Conservation (phyloP, 495 filamentous ascomycete species). For the Xylaria intraflava region DNA sequence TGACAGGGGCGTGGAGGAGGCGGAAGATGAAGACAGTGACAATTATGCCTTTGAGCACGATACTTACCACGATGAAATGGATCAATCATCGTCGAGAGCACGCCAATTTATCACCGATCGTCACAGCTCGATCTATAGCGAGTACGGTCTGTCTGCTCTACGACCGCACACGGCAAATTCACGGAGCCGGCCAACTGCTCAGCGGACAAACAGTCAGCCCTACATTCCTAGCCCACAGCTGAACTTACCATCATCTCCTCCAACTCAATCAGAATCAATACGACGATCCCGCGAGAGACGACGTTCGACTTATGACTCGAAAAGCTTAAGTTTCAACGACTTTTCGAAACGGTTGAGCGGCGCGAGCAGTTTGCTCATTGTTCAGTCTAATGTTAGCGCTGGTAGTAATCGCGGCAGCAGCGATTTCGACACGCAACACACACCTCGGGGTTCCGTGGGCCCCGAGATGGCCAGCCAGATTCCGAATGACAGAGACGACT, state of each 20-base stretch:
- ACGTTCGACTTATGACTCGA: constrained; percentile 39
- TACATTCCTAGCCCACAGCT: constrained; percentile 26
- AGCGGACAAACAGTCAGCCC: constrained; percentile 41
- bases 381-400: constrained; percentile 45
- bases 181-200: constrained; percentile 32
- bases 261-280: constrained; percentile 13
- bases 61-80: constrained; percentile 28
- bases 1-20: constrained; percentile 27
- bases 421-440: constrained; percentile 28
- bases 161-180: constrained; percentile 43
- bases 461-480: constrained; percentile 16
- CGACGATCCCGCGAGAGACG: constrained; percentile 34
- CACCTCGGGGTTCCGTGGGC: constrained; percentile 20
- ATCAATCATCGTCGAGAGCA: constrained; percentile 35
- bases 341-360: constrained; percentile 48
- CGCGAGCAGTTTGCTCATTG: constrained; percentile 46
- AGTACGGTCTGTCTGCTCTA: constrained; percentile 16
- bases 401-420: constrained; percentile 43
- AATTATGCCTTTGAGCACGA: constrained; percentile 32
- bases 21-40: constrained; percentile 39
- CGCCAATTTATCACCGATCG: constrained; percentile 46
- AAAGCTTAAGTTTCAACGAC: constrained; percentile 47
- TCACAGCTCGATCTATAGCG: constrained; percentile 13
- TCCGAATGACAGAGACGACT: constrained; percentile 23
- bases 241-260: constrained; percentile 14